Evolutionary conservation across 139 green algal species (phyloP).

Genomic region (Chlorella sp.): DNA sequence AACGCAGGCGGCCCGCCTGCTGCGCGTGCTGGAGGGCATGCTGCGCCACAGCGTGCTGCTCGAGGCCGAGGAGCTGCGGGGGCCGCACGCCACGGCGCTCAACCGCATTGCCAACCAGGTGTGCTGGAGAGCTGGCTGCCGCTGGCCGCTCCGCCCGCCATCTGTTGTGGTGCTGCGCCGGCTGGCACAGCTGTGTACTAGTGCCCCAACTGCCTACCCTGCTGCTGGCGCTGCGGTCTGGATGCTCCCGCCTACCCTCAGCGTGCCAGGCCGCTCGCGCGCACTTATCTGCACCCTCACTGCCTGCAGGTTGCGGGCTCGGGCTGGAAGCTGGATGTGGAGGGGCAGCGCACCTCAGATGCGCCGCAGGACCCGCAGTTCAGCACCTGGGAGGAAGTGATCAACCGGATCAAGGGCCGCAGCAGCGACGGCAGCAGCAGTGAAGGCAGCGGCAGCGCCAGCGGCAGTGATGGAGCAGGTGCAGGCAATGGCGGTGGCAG

Average conservation of each 20-base stretch:
- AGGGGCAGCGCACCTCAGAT: constrained; percentile 18
- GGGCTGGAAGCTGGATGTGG: constrained; percentile 47
- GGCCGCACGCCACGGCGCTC: constrained; percentile 33
- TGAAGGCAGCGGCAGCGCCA: background rate
- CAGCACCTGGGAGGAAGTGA: constrained; percentile 54
- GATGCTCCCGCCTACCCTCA: too few species aligned
- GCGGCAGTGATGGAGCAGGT: background rate
- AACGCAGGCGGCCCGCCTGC: constrained; percentile 23
- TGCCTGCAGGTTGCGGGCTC: constrained; percentile 44
- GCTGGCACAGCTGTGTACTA: background rate
- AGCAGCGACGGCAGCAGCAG: background rate
- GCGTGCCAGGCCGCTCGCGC: too few species aligned
- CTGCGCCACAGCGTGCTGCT: constrained; percentile 41
- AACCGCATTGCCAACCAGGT: constrained; percentile 54
- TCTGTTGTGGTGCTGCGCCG: background rate
- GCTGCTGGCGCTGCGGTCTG: background rate
- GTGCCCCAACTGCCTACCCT: background rate
- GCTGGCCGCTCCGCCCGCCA: background rate
- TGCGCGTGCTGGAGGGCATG: constrained; percentile 46
- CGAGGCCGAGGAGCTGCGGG: constrained; percentile 33
- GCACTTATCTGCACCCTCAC: background rate
- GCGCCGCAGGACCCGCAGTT: constrained; percentile 44
- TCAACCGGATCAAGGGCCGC: background rate
- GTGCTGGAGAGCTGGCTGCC: background rate
- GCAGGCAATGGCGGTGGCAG: background rate